A percentile compares a stretch with the other conserved stretches of the same genome.
Evolutionary conservation across 2,329 filamentous ascomycete genomes (phyloP).

Genomic region (Arachnomyces sp.): DNA sequence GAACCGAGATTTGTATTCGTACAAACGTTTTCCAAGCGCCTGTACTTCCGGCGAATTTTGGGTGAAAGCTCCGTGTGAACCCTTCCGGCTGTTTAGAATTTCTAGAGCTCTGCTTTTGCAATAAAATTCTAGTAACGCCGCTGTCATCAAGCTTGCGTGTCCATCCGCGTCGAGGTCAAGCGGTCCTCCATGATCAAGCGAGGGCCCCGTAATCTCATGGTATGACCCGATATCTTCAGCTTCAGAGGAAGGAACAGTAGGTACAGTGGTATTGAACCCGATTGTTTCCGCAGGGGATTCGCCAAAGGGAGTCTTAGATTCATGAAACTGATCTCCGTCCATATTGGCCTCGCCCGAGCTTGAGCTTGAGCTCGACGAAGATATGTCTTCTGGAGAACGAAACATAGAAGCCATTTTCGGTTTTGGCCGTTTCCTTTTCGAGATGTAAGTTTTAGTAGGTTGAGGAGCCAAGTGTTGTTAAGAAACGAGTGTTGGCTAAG

Average conservation of each 20-base stretch:
- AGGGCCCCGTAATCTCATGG: slow-evolving; percentile 6
- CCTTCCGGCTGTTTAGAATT: slow-evolving; percentile 34
- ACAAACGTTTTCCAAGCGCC: slow-evolving; percentile 35
- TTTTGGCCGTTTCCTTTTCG: no score
- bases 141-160: slow-evolving; percentile 36
- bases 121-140: slow-evolving; percentile 39
- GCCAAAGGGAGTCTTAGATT: slow-evolving; percentile 1
- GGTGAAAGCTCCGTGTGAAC: slow-evolving; percentile 27
- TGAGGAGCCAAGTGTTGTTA: no score
- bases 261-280: no score
- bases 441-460: no score
- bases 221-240: neutral
- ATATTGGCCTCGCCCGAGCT: slow-evolving; percentile 20
- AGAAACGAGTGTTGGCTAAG: no score
- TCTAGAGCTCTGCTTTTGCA: slow-evolving; percentile 38
- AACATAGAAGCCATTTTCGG: slow-evolving; percentile 32
- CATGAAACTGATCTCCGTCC: slow-evolving; percentile 6
- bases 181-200: slow-evolving; percentile 7
- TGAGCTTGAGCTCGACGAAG: slow-evolving; percentile 29
- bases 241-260: neutral
- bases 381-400: slow-evolving; percentile 30
- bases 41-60: slow-evolving; percentile 36
- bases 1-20: slow-evolving; percentile 35
- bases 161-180: slow-evolving; percentile 27
- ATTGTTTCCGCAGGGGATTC: no score